A percentile compares a stretch with the other conserved stretches of the same genome.
Evolutionary conservation across 2,329 filamentous ascomycete species (phyloP).

Genomic region (Diaporthe ilicicola): DNA sequence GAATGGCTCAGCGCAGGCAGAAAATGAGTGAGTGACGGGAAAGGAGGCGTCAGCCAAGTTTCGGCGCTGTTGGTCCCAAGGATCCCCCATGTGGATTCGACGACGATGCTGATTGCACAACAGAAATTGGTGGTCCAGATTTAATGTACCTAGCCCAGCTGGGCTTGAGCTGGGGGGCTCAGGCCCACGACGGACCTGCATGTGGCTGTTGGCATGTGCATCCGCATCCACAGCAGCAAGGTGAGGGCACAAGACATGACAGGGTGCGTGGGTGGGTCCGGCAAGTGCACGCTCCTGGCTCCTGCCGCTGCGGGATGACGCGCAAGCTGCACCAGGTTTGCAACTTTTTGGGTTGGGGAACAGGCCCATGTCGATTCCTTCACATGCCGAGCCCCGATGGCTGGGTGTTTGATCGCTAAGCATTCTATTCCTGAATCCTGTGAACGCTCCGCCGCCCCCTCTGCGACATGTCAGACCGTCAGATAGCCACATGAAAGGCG

Average conservation of each 20-base stretch:
- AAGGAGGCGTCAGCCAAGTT: constrained; percentile 13
- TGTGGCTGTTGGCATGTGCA: constrained; percentile 12
- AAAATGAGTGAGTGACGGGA: not conserved
- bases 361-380: not conserved
- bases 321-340: not conserved
- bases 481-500: not conserved
- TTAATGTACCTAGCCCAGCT: not conserved
- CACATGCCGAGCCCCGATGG: constrained; percentile 11
- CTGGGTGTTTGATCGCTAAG: not conserved
- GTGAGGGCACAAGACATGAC: not conserved
- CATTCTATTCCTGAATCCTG: constrained; percentile 8
- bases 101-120: constrained; percentile 16
- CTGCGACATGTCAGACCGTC: not conserved
- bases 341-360: not conserved
- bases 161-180: constrained; percentile 6
- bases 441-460: not conserved
- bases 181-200: constrained; percentile 11
- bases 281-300: not conserved
- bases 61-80: constrained; percentile 10
- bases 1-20: not conserved
- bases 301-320: constrained; percentile 12
- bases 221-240: not conserved
- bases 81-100: constrained; percentile 19
- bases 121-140: constrained; percentile 20
- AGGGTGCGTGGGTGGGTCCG: constrained; percentile 7